Evolutionary conservation across 129 eudicot species (phyloP), one percentile per base, ranked within the genome.

Genomic region (Sambucus nigra): DNA sequence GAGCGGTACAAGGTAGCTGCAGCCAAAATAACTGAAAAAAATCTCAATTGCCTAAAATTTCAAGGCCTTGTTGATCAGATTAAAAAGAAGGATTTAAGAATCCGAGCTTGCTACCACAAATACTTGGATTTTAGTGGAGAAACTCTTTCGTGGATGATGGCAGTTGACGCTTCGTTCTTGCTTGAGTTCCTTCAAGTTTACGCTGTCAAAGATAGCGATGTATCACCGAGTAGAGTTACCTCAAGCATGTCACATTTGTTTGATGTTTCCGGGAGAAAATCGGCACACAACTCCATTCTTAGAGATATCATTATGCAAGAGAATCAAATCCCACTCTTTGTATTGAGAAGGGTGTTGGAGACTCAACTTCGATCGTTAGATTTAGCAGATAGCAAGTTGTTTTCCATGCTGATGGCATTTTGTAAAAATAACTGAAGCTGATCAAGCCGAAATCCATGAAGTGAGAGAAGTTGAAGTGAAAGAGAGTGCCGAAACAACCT

Each of bases 131-230:
- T 69, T 59, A 62, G 65, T 2, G 78, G 73, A 1, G 80, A 80
- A 19, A 73, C 88, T 0, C 31, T 80, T 12, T 70, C 82, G 4
- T 84, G 88, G 85, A 84, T 80, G 82, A 80, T 80, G 86, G 86
- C 75, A 0, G 68, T 79, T 49, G 87, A 79, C 21, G 68, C 68
- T 32, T 56, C 72, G 20, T 80, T 80, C 65, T 28, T 80, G 51
- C 79, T 80, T 13, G 87, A 84, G 47, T 79, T 84, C 38, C 71
- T 79, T 25, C 68, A 51, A 0, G 51, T 73, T 2, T 83, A 65
- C 38, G 69, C 74, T 12, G 47, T 53, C 45, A 64, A 66, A 38
- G 47, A 68, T 46, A 71, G 68, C 1, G 57, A 48, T 21, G n/a
- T n/a, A n/a, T 25, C 16, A 0, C 33, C 59, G 0, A 50, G 55